Evolutionary conservation across 2,329 filamentous ascomycete genomes (phyloP).

Genomic region (Phaeosphaeriaceae sp.): DNA sequence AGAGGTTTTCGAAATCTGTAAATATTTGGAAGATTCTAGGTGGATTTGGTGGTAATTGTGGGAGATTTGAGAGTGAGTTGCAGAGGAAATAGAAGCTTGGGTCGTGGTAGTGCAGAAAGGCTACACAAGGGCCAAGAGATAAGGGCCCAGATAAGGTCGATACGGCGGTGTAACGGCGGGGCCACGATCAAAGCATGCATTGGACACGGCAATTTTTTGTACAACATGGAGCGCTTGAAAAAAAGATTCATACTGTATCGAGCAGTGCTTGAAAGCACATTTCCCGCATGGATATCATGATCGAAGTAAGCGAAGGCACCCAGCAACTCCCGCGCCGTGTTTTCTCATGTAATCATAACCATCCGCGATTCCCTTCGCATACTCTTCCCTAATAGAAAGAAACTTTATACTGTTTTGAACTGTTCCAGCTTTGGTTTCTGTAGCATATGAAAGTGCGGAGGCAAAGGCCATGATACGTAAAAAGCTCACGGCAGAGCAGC

Average conservation of each 20-base stretch:
- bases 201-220: too few species aligned
- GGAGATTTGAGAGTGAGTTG: neutral
- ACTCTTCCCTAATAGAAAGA: too few species aligned
- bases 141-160: conserved; percentile 7
- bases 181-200: neutral
- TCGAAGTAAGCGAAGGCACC: too few species aligned
- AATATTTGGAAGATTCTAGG: neutral
- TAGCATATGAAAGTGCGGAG: too few species aligned
- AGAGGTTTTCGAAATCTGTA: neutral
- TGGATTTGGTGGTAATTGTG: neutral
- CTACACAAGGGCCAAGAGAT: conserved; percentile 5
- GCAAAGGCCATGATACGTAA: too few species aligned
- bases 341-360: too few species aligned
- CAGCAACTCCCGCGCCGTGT: too few species aligned
- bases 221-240: too few species aligned
- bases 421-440: too few species aligned
- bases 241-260: neutral
- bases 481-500: too few species aligned
- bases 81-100: neutral
- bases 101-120: neutral
- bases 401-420: too few species aligned
- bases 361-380: neutral
- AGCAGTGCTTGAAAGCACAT: neutral
- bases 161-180: neutral
- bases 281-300: neutral